Base-by-base conservation (phyloP, 169 alveolate genomes). In the Eimeria praecox region DNA sequence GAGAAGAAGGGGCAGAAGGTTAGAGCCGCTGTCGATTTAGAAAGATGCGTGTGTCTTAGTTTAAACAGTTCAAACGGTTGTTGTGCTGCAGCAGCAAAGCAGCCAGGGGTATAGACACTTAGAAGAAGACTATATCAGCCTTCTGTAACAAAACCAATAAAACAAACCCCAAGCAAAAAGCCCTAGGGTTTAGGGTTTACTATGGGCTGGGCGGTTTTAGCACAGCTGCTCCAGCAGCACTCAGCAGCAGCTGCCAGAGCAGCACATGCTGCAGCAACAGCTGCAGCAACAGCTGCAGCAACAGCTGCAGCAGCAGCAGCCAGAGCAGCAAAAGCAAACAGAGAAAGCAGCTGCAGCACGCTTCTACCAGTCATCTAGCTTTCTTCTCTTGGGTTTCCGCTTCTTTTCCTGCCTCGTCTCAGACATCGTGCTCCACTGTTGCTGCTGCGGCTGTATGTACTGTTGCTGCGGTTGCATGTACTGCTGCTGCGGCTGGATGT, bases 371-470 rank as follows among this genome's bases (percentile, higher is more conserved):
- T 83, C 91, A 5, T 83, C 91, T 3, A 83, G 52, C 22, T 83
- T 83, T 33, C 91, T 83, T 30, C 91, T 27, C 22, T 83, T 83
- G 91, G 73, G 69, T 33, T 83, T 83, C 3, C 91, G 44, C 14
- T 56, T 83, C 42, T 83, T 83, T 20, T 83, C 91, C 52, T 83
- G 91, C 54, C 91, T 83, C 20, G 75, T 33, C 33, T 52, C 75
- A 6, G 91, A 52, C 5, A 83, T 35, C 12, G 49, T 83, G 24
- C 54, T 54, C 91, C 91, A 46, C 62, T 52, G 73, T 33, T 83
- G 91, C 35, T 75, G 88, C 88, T 46, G 66, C 88, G 49, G 88
- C n/a, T 78, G 88, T 6, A 66, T 5, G 78, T n/a, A 66, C 86
- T 75, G 86, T 59, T 38, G 86, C 33, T 75, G 86, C 24, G 52